Conservation (phyloP, 108 stramenopile species). For the Skeletonema potamos region DNA sequence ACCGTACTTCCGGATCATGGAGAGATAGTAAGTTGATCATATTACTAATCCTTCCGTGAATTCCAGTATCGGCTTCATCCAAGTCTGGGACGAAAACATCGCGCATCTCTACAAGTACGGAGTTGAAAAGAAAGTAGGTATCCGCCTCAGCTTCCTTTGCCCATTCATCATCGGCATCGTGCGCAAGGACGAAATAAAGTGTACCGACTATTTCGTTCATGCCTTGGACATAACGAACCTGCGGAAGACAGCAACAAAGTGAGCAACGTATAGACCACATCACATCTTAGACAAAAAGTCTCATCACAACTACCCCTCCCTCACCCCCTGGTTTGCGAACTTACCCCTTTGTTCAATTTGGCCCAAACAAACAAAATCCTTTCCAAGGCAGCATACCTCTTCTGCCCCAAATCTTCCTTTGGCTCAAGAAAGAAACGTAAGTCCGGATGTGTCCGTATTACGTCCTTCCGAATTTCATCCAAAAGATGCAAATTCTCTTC, state of each 20-base stretch:
- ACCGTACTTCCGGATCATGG: slow-evolving; percentile 87
- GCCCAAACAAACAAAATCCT: slow-evolving; percentile 94
- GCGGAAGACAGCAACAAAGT: not conserved
- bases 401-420: slow-evolving; percentile 58
- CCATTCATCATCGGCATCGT: slow-evolving; percentile 77
- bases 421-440: slow-evolving; percentile 84
- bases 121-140: slow-evolving; percentile 90
- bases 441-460: slow-evolving; percentile 86
- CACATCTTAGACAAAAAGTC: no score
- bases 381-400: slow-evolving; percentile 85
- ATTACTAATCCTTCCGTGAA: slow-evolving; percentile 83
- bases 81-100: slow-evolving; percentile 89
- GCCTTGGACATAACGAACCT: slow-evolving; percentile 94
- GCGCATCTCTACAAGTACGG: slow-evolving; percentile 89
- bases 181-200: slow-evolving; percentile 90
- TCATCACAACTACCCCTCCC: not conserved
- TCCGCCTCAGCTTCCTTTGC: slow-evolving; percentile 87
- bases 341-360: slow-evolving; percentile 92
- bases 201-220: slow-evolving; percentile 98
- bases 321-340: slow-evolving; percentile 10
- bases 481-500: slow-evolving; percentile 67
- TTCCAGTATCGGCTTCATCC: slow-evolving; percentile 84
- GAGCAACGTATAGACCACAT: not conserved
- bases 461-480: slow-evolving; percentile 90
- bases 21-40: slow-evolving; percentile 71